Evolutionary conservation across 352 stramenopile genomes (phyloP).

Genomic region (Phytophthora nicotianae): DNA sequence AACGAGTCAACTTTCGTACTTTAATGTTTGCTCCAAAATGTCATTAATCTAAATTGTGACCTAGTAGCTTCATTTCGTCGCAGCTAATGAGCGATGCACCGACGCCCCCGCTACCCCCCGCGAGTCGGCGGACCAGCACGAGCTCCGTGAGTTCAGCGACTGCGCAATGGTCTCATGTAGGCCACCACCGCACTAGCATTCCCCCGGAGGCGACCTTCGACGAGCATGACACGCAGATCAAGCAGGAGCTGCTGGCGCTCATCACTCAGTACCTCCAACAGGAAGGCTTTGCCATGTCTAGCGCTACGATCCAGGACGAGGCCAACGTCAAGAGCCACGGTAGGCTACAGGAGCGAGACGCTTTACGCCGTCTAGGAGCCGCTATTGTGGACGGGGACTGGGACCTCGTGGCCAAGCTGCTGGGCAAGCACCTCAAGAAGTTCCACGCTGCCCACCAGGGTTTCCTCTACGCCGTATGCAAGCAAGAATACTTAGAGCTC

Average conservation of each 20-base stretch:
- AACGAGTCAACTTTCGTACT: not conserved
- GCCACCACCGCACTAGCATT: slow-evolving; percentile 86
- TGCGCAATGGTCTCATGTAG: slow-evolving; percentile 75
- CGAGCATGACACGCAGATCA: slow-evolving; percentile 70
- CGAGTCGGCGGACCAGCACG: slow-evolving; percentile 16
- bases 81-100: slow-evolving; percentile 32
- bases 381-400: slow-evolving; percentile 87
- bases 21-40: slow-evolving; percentile 7
- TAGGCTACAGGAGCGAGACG: slow-evolving; percentile 72
- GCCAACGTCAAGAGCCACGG: slow-evolving; percentile 85
- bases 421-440: slow-evolving; percentile 82
- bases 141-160: slow-evolving; percentile 13
- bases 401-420: slow-evolving; percentile 84
- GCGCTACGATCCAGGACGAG: slow-evolving; percentile 88
- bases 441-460: slow-evolving; percentile 80
- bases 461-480: slow-evolving; percentile 89
- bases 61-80: not conserved
- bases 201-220: slow-evolving; percentile 84
- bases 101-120: slow-evolving; percentile 29
- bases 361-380: slow-evolving; percentile 71
- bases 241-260: slow-evolving; percentile 81
- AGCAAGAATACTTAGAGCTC: slow-evolving; percentile 90
- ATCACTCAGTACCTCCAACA: slow-evolving; percentile 90
- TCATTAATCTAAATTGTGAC: slow-evolving; percentile 21
- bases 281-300: slow-evolving; percentile 80